These are phyloP conservation scores for Fusarium sp. DNA, from an alignment of 2,329 filamentous ascomycete species.

Conservation along the genomic window DNA sequence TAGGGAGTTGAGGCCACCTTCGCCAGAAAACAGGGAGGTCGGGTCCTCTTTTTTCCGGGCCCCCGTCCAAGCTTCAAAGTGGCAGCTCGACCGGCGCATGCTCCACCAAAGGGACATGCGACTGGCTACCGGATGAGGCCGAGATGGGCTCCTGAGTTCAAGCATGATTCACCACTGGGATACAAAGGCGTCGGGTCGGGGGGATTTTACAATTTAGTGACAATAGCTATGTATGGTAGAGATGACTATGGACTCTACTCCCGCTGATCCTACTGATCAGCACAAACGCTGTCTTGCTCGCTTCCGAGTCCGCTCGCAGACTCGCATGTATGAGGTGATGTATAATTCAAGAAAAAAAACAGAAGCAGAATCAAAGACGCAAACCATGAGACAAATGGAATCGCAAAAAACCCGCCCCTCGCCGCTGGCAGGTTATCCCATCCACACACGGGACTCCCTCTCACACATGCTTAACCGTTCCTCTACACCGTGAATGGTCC, in stretches of 20 bases:
- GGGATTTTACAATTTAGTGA: conserved; percentile 49
- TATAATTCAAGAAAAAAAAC: conserved; percentile 49
- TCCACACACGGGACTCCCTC: conserved; percentile 30
- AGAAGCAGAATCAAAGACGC: conserved; percentile 42
- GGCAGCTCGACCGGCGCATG: not conserved
- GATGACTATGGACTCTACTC: conserved; percentile 42
- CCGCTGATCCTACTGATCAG: conserved; percentile 47
- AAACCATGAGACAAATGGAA: conserved; percentile 48
- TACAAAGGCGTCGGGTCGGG: conserved; percentile 4
- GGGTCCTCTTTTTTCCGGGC: conserved; percentile 51
- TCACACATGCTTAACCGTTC: conserved; percentile 10
- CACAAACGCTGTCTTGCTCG: conserved; percentile 47
- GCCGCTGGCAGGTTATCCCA: conserved; percentile 32
- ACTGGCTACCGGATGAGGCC: conserved; percentile 17
- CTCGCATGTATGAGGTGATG: conserved; percentile 48
- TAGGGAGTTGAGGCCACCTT: conserved; percentile 59
- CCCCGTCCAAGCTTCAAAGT: conserved; percentile 20
- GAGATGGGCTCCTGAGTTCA: not conserved
- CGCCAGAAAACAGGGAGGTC: conserved; percentile 51
- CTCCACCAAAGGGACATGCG: conserved; percentile 27
- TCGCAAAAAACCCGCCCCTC: conserved; percentile 38
- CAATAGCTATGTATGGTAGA: conserved; percentile 48
- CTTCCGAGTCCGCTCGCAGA: conserved; percentile 49
- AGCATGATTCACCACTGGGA: conserved; percentile 13
- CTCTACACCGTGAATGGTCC: conserved; percentile 18